These are phyloP conservation scores for Arabidopsis arenosa DNA, from an alignment of 345 rosid genomes.

Conservation along the genomic window DNA sequence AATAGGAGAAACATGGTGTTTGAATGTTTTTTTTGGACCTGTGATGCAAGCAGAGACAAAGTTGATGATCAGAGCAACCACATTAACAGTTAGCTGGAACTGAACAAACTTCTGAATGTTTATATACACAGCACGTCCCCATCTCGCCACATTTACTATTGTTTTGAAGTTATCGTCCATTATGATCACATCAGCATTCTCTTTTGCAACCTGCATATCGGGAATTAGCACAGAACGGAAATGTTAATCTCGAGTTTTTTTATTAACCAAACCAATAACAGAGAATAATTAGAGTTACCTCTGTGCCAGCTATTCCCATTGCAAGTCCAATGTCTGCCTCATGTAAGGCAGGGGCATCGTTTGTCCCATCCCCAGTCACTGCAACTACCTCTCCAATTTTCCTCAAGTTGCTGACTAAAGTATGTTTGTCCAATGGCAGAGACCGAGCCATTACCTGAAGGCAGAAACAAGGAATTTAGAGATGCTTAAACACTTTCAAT, in stretches of 20 bases:
- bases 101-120: constrained; percentile 88
- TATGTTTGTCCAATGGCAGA: constrained; percentile 64
- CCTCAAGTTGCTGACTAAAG: constrained; percentile 55
- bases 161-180: constrained; percentile 84
- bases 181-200: constrained; percentile 81
- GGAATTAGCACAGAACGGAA: background rate
- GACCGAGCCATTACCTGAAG: constrained; percentile 72
- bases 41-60: constrained; percentile 77
- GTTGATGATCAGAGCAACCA: constrained; percentile 73
- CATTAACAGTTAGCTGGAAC: constrained; percentile 81
- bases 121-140: constrained; percentile 85
- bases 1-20: background rate
- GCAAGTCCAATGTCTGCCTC: constrained; percentile 97
- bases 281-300: constrained; percentile 50
- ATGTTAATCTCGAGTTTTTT: background rate
- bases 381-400: constrained; percentile 74
- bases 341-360: constrained; percentile 93
- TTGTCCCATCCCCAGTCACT: constrained; percentile 97
- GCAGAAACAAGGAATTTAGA: background rate
- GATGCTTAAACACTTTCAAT: background rate
- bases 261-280: background rate
- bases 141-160: constrained; percentile 72
- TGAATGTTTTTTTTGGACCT: constrained; percentile 41
- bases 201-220: constrained; percentile 71
- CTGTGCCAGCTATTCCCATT: constrained; percentile 97